These are phyloP conservation scores for Chytriomyces confervae DNA, from an alignment of 192 early-diverging fungal species.

Conservation along the genomic window DNA sequence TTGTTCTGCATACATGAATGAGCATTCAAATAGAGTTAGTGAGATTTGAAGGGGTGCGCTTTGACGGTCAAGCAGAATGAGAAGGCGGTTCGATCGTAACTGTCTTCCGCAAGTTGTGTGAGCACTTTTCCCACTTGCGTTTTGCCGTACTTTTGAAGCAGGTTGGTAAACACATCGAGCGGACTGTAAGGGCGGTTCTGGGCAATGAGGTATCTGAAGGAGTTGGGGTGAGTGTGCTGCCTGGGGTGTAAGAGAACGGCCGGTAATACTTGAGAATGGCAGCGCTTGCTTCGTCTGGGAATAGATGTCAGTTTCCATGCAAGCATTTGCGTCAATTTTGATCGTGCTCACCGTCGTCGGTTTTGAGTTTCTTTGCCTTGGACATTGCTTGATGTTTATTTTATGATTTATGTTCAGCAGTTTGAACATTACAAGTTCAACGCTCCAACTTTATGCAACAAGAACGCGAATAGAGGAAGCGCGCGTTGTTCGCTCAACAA, in stretches of 20 bases:
- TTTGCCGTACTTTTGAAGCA: conserved; percentile 45
- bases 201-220: conserved; percentile 26
- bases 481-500: conserved; percentile 12
- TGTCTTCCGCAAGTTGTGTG: conserved; percentile 44
- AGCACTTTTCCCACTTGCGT: conserved; percentile 43
- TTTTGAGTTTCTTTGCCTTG: conserved; percentile 25
- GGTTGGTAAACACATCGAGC: conserved; percentile 50
- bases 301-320: neutral
- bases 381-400: neutral
- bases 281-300: conserved; percentile 18
- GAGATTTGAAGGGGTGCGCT: neutral
- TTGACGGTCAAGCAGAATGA: neutral
- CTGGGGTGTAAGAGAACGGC: neutral
- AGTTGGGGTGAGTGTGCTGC: neutral
- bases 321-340: neutral
- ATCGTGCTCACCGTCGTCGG: conserved; percentile 11
- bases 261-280: conserved; percentile 19
- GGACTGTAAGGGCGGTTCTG: conserved; percentile 53
- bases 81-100: conserved; percentile 1
- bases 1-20: neutral
- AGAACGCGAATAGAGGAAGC: conserved; percentile 26
- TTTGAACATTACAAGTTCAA: no score
- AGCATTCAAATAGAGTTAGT: neutral
- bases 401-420: no score
- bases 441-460: conserved; percentile 8